Conservation (phyloP, 768 basidiomycete species). For the Rickenella mellea region DNA sequence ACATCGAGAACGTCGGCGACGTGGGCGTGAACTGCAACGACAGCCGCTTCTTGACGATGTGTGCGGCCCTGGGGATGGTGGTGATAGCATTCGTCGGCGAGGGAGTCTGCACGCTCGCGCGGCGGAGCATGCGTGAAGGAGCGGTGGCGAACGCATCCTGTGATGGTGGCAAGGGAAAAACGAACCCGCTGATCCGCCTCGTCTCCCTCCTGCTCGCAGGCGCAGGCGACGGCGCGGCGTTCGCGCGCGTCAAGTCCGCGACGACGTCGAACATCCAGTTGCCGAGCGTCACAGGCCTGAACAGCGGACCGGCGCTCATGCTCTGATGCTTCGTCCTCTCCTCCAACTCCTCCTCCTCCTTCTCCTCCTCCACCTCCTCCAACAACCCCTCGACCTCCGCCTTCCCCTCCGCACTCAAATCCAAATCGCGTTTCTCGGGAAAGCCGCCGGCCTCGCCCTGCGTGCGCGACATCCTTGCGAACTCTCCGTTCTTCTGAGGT, state of each 20-base stretch:
- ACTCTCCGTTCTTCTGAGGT: conserved; percentile 39
- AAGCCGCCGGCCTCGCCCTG: conserved; percentile 48
- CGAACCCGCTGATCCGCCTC: conserved; percentile 24
- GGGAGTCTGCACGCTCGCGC: conserved; percentile 9
- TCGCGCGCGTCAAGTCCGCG: conserved; percentile 44
- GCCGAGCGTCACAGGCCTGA: conserved; percentile 55
- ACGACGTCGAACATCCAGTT: conserved; percentile 83
- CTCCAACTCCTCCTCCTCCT: conserved; percentile 29
- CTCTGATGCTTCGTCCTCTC: conserved; percentile 14
- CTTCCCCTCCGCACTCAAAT: conserved; percentile 11
- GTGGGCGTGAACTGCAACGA: conserved; percentile 65
- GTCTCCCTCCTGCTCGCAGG: conserved; percentile 16
- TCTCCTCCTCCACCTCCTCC: conserved; percentile 39
- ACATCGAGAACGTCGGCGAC: conserved; percentile 31
- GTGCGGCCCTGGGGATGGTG: conserved; percentile 18
- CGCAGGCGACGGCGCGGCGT: conserved; percentile 15
- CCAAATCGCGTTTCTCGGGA: conserved; percentile 29
- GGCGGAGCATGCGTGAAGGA: neutral
- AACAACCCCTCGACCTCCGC: conserved; percentile 24
- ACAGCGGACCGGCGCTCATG: conserved; percentile 13
- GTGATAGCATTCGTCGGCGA: conserved; percentile 22
- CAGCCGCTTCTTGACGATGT: conserved; percentile 26
- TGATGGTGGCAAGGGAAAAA: conserved; percentile 14
- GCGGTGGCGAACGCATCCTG: conserved; percentile 19
- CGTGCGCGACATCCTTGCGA: conserved; percentile 53